A percentile compares a stretch with the other conserved stretches of the same genome.
These are phyloP conservation scores for Aurifilum marmelostoma DNA, from an alignment of 2,329 filamentous ascomycete genomes.

Conservation along the genomic window DNA sequence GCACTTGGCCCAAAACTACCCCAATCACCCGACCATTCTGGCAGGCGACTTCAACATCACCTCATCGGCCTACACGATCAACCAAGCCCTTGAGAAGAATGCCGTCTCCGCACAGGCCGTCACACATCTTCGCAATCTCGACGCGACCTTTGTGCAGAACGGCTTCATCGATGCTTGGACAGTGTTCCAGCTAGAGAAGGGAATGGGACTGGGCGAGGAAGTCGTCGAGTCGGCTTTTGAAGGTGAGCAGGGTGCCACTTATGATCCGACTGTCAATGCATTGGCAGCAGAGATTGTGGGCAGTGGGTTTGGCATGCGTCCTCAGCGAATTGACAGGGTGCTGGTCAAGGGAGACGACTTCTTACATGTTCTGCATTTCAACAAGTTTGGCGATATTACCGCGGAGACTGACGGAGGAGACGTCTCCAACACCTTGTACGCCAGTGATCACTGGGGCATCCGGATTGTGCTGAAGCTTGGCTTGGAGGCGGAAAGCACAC, in stretches of 20 bases:
- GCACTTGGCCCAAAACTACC: conserved; percentile 48
- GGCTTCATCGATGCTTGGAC: conserved; percentile 58
- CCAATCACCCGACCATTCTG: conserved; percentile 55
- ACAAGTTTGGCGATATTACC: conserved; percentile 57
- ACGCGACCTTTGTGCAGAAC: conserved; percentile 48
- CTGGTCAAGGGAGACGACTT: conserved; percentile 50
- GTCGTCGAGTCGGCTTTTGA: conserved; percentile 47
- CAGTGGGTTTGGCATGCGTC: conserved; percentile 53
- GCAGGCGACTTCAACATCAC: conserved; percentile 68
- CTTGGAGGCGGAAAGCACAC: conserved; percentile 26
- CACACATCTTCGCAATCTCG: conserved; percentile 48
- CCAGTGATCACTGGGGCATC: conserved; percentile 64
- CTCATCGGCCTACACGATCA: conserved; percentile 60
- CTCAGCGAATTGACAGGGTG: conserved; percentile 69
- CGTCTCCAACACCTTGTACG: conserved; percentile 34
- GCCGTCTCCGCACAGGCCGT: conserved; percentile 55
- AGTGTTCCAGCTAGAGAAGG: conserved; percentile 47
- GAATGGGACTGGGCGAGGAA: conserved; percentile 44
- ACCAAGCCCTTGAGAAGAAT: conserved; percentile 54
- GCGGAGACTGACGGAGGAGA: conserved; percentile 31
- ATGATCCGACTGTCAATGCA: conserved; percentile 60
- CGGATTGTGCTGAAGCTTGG: conserved; percentile 45
- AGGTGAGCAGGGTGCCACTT: conserved; percentile 68
- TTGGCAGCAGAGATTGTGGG: conserved; percentile 57
- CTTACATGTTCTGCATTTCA: conserved; percentile 52